phyloP scores from a whole-genome alignment of 2,329 filamentous ascomycete genomes.

The Colletotrichum sp. region DNA sequence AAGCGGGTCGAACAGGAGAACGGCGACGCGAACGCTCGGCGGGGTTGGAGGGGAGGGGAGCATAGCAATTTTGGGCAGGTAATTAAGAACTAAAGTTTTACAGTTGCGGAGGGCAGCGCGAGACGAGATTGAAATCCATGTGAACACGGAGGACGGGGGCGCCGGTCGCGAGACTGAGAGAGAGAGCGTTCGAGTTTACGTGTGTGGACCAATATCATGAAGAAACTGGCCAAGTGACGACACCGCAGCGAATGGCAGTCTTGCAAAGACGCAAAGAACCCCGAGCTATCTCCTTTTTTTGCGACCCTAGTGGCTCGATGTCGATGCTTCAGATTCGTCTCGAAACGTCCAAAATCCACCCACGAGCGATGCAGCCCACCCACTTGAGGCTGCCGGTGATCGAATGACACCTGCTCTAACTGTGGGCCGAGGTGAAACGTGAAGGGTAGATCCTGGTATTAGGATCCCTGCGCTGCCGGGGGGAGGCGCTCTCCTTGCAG shows the following conservation, averaged over 20 bases:
- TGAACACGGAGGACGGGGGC: background rate
- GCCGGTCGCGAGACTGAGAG: background rate
- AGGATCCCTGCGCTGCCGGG: background rate
- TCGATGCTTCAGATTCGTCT: constrained; percentile 22
- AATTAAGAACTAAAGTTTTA: background rate
- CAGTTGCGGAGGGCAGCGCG: constrained; percentile 2
- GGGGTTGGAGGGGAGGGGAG: background rate
- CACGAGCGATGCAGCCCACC: background rate
- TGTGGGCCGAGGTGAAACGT: constrained; percentile 17
- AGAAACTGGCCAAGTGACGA: background rate
- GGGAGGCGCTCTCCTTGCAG: constrained; percentile 12
- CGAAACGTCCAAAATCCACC: background rate
- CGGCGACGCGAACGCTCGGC: background rate
- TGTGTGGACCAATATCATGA: background rate
- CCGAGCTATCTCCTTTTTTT: constrained; percentile 1
- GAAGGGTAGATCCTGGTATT: background rate
- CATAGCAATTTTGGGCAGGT: background rate
- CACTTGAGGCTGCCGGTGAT: constrained; percentile 6
- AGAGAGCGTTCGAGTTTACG: background rate
- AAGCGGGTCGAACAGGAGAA: constrained; percentile 16
- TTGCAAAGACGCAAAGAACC: background rate
- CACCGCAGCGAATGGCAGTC: background rate
- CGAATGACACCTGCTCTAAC: constrained; percentile 12
- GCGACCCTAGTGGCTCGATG: constrained; percentile 3
- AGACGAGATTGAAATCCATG: background rate